Percentiles rank a stretch among this genome's conserved stretches.
These are phyloP conservation scores for Cercospora citrullina DNA, from an alignment of 2,329 filamentous ascomycete species.

Conservation along the genomic window DNA sequence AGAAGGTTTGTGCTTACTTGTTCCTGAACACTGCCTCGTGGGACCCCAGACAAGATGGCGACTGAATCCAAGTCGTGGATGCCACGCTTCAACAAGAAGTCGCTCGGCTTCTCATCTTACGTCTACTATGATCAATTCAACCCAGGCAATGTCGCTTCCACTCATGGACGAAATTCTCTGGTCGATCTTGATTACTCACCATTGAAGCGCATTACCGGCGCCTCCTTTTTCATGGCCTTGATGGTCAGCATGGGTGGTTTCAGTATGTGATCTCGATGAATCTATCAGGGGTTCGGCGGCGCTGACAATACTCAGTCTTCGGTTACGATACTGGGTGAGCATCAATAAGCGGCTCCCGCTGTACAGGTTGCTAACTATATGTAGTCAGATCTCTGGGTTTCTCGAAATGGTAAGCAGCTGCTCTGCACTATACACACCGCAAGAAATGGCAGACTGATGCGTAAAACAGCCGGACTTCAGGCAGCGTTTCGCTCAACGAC, in stretches of 20 bases:
- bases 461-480: slow-evolving; percentile 49
- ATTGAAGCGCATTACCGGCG: slow-evolving; percentile 21
- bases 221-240: slow-evolving; percentile 37
- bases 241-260: slow-evolving; percentile 41
- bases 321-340: slow-evolving; percentile 16
- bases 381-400: slow-evolving; percentile 60
- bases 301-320: slow-evolving; percentile 14
- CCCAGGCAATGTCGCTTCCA: slow-evolving; percentile 14
- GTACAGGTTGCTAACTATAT: slow-evolving; percentile 50
- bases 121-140: slow-evolving; percentile 24
- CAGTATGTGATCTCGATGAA: slow-evolving; percentile 30
- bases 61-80: slow-evolving; percentile 9
- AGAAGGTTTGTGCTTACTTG: slow-evolving; percentile 12
- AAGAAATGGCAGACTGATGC: background rate
- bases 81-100: slow-evolving; percentile 8
- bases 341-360: background rate
- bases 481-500: slow-evolving; percentile 53
- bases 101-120: slow-evolving; percentile 15
- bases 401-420: slow-evolving; percentile 51
- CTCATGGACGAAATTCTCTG: slow-evolving; percentile 18
- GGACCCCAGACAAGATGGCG: slow-evolving; percentile 13
- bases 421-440: background rate
- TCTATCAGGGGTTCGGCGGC: no score
- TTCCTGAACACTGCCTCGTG: slow-evolving; percentile 19
- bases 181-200: slow-evolving; percentile 23